Evolutionary conservation across 23 red algal genomes (phyloP), one percentile per base, ranked within the genome.

Genomic region (Gracilaria gracilis): DNA sequence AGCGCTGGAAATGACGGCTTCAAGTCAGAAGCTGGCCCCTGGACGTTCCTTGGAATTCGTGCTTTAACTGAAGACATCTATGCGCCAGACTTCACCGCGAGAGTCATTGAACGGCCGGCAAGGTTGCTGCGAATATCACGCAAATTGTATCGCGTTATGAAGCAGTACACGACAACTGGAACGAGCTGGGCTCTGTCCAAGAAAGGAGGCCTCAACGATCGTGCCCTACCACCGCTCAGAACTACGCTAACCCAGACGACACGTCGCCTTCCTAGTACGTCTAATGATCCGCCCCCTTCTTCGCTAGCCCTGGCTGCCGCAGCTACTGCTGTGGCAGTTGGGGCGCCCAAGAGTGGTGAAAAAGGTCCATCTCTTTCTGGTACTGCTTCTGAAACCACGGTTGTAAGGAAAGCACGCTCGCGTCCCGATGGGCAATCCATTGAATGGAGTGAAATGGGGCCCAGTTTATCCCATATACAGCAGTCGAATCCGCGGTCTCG

Each of bases 31-130:
- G 88, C 86, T 4, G 96, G 96, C 35, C 91, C 96, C 17, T 98
- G 96, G 96, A 98, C 92, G 38, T 65, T 98, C 47, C 88, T 98
- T 34, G 96, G 88, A 37, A 59, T 67, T 20, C 70, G 82, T 34
- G 96, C 96, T 19, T 51, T 98, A 21, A 90, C 84, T 9, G 92
- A 98, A 49, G 92, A 95, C 48, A 65, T 98, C 17, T 98, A 98
- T 75, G 96, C 91, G 13, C 91, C 96, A n/a, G 96, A 98, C 51
- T 98, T 98, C 69, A 87, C 96, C 31, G 96, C 96, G 27, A 88
- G 80, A 23, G 90, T 91, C 32, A 78, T 89, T 6, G 96, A 98
- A 86, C 78, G 85, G 40, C 96, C 96, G 16, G 82, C 93, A 19
- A 83, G 96, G 42, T 44, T 95, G 32, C 74, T 98, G 20, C 88